phyloP scores from a whole-genome alignment of 1,284 basidiomycete species.

The Fomitiporia mediterranea region DNA sequence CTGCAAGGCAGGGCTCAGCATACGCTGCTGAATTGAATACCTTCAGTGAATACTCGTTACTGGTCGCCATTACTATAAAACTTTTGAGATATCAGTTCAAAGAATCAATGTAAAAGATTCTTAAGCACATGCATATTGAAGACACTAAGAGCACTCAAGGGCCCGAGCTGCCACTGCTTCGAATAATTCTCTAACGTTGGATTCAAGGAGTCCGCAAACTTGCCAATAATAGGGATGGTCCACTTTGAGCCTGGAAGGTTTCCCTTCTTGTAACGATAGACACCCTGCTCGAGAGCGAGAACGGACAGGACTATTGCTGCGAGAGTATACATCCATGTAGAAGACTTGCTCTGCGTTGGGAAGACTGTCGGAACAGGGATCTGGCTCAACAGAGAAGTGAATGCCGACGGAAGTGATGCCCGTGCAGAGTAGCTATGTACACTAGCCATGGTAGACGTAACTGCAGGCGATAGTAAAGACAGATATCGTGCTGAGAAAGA shows the following conservation, averaged over 20 bases:
- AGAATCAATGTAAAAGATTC: constrained; percentile 8
- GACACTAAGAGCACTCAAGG: constrained; percentile 82
- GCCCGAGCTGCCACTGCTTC: constrained; percentile 83
- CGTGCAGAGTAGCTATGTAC: constrained; percentile 11
- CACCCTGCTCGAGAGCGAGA: constrained; percentile 74
- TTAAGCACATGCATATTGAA: constrained; percentile 82
- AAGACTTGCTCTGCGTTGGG: constrained; percentile 9
- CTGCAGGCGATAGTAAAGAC: not conserved
- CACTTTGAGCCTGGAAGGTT: constrained; percentile 82
- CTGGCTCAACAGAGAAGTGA: constrained; percentile 7
- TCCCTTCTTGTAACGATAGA: constrained; percentile 84
- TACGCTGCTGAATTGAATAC: constrained; percentile 88
- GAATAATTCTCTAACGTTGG: constrained; percentile 89
- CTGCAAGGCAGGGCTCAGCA: constrained; percentile 91
- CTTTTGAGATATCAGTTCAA: constrained; percentile 37
- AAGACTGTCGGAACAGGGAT: constrained; percentile 16
- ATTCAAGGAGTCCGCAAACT: constrained; percentile 85
- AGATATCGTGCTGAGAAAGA: not conserved
- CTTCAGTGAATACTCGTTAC: constrained; percentile 87
- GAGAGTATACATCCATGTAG: constrained; percentile 64
- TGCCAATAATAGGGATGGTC: constrained; percentile 94
- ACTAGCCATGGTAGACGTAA: constrained; percentile 7
- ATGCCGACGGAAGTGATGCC: constrained; percentile 6
- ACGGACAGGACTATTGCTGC: constrained; percentile 57
- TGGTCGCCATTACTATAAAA: constrained; percentile 95